These are phyloP conservation scores for Skeletonema menzelii DNA, from an alignment of 108 stramenopile genomes.

Conservation along the genomic window DNA sequence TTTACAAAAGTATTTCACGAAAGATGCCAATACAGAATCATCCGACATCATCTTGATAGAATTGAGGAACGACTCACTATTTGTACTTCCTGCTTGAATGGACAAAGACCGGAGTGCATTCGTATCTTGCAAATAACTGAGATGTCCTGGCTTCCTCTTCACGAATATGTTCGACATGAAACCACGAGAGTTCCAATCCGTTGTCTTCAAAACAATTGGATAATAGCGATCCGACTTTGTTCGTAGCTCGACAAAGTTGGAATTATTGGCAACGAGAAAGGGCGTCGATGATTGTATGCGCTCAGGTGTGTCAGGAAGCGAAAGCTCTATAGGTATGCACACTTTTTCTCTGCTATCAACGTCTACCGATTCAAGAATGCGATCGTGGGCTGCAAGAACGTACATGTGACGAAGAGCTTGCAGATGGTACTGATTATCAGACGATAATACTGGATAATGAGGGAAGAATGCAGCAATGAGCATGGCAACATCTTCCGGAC, in stretches of 20 bases:
- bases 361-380: constrained; percentile 87
- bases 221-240: constrained; percentile 64
- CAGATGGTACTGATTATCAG: constrained; percentile 95
- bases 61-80: constrained; percentile 48
- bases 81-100: constrained; percentile 39
- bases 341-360: constrained; percentile 83
- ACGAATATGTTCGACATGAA: constrained; percentile 59
- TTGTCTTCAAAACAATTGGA: constrained; percentile 41
- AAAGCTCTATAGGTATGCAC: constrained; percentile 72
- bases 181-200: constrained; percentile 21
- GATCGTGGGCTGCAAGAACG: constrained; percentile 90
- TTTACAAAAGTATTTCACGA: constrained; percentile 73
- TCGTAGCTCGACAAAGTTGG: constrained; percentile 38
- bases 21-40: constrained; percentile 64
- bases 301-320: constrained; percentile 26
- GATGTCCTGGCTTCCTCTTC: constrained; percentile 79
- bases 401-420: constrained; percentile 97
- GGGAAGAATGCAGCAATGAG: constrained; percentile 93
- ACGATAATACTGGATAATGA: constrained; percentile 78
- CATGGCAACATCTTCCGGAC: constrained; percentile 90
- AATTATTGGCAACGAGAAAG: constrained; percentile 19
- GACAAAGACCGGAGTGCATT: constrained; percentile 48
- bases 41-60: constrained; percentile 76
- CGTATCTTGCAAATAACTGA: constrained; percentile 72
- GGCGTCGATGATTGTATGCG: constrained; percentile 22